Evolutionary conservation across 2,329 filamentous ascomycete species (phyloP).

Genomic region (Fusarium veterinarium): DNA sequence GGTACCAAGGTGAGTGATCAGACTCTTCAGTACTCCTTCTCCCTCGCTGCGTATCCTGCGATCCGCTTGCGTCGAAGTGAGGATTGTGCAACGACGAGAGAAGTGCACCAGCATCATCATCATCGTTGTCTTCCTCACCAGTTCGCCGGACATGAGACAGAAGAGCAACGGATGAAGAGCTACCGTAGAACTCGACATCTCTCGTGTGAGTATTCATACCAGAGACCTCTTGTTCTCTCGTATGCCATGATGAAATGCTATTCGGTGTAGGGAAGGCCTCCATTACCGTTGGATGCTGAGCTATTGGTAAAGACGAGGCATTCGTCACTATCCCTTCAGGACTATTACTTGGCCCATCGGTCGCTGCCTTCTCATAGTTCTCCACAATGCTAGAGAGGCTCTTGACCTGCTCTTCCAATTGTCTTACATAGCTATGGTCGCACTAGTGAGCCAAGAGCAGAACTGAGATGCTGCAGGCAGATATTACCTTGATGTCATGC

Average conservation of each 20-base stretch:
- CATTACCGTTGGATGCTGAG: background rate
- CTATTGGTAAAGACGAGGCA: background rate
- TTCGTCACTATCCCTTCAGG: background rate
- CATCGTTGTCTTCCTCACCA: background rate
- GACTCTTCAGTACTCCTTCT: background rate
- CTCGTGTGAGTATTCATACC: background rate
- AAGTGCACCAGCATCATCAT: background rate
- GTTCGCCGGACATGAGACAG: background rate
- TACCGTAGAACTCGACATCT: background rate
- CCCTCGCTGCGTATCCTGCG: background rate
- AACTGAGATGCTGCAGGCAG: background rate
- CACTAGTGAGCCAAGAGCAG: background rate
- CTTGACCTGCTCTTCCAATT: background rate
- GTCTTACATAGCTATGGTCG: background rate
- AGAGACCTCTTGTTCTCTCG: background rate
- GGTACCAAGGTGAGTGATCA: background rate
- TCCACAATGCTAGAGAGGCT: background rate
- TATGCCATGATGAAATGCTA: background rate
- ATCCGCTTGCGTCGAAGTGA: background rate
- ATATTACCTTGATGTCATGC: background rate
- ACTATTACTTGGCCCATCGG: background rate
- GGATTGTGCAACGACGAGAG: background rate
- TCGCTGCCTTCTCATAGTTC: background rate
- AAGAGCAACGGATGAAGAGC: fast-evolving
- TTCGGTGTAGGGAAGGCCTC: background rate